phyloP scores from a whole-genome alignment of 192 early-diverging fungal genomes.

The Cladochytrium replicatum region DNA sequence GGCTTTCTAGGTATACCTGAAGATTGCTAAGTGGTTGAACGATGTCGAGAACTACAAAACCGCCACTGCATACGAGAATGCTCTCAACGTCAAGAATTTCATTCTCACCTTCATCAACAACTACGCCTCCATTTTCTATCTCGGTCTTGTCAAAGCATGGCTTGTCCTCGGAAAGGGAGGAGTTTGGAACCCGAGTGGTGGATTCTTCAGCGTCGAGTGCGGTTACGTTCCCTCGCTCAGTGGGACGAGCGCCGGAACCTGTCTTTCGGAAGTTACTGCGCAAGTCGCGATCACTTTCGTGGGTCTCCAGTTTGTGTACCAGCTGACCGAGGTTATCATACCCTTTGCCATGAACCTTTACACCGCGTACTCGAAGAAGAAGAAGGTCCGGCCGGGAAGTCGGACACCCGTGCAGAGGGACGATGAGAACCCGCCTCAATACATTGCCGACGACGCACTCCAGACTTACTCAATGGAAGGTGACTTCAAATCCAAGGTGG shows the following conservation, averaged over 20 bases:
- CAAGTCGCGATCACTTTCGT: conserved; percentile 54
- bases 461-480: not conserved
- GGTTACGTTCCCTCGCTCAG: not conserved
- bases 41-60: conserved; percentile 20
- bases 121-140: conserved; percentile 13
- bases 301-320: conserved; percentile 40
- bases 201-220: not conserved
- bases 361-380: conserved; percentile 29
- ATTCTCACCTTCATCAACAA: conserved; percentile 16
- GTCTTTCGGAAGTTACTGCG: conserved; percentile 45
- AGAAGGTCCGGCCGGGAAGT: conserved; percentile 10
- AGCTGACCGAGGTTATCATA: conserved; percentile 33
- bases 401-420: not conserved
- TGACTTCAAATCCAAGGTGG: conserved; percentile 21
- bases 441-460: not conserved
- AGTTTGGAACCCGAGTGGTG: not conserved
- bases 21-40: too few species aligned
- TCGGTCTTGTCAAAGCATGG: too few species aligned
- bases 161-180: too few species aligned
- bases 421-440: not conserved
- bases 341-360: conserved; percentile 19
- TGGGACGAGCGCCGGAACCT: conserved; percentile 22
- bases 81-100: conserved; percentile 9
- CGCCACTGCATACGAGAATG: conserved; percentile 7
- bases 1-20: too few species aligned